Evolutionary conservation across 2,329 filamentous ascomycete species (phyloP).

Genomic region (Camptophora hylomeconis): DNA sequence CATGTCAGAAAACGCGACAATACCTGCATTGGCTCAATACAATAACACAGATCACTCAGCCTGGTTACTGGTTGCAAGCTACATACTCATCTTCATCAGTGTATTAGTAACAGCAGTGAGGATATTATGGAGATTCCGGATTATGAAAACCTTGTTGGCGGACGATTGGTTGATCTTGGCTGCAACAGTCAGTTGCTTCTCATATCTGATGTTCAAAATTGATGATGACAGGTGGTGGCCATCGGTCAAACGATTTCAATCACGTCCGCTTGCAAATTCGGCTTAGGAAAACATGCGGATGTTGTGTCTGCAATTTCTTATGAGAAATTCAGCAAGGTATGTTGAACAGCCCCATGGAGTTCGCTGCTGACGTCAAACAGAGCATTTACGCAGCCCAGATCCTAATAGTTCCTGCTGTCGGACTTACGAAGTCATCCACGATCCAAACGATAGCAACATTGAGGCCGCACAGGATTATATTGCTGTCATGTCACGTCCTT

Average conservation of each 20-base stretch:
- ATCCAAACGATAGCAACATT: conserved; percentile 16
- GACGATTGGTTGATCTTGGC: too few species aligned
- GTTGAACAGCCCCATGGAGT: too few species aligned
- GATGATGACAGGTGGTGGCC: conserved; percentile 6
- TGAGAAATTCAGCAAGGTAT: conserved; percentile 13
- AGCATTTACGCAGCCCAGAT: conserved; percentile 16
- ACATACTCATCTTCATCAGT: too few species aligned
- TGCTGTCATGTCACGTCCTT: conserved; percentile 11
- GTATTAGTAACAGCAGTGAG: too few species aligned
- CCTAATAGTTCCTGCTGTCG: conserved; percentile 11
- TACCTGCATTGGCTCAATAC: too few species aligned
- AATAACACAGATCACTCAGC: too few species aligned
- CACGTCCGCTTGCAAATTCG: conserved; percentile 11
- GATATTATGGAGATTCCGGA: too few species aligned
- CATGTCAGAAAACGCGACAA: too few species aligned
- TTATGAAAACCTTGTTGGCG: too few species aligned
- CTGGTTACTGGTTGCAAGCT: too few species aligned
- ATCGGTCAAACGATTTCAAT: conserved; percentile 12
- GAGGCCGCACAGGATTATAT: conserved; percentile 12
- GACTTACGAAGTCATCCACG: conserved; percentile 15
- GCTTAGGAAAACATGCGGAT: conserved; percentile 12
- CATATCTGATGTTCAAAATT: too few species aligned
- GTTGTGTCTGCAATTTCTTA: conserved; percentile 9
- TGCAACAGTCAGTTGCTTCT: too few species aligned
- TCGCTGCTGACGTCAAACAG: conserved; percentile 12